These are phyloP conservation scores for Pogostemon cablin DNA, from an alignment of 257 asterid genomes.

Conservation along the genomic window DNA sequence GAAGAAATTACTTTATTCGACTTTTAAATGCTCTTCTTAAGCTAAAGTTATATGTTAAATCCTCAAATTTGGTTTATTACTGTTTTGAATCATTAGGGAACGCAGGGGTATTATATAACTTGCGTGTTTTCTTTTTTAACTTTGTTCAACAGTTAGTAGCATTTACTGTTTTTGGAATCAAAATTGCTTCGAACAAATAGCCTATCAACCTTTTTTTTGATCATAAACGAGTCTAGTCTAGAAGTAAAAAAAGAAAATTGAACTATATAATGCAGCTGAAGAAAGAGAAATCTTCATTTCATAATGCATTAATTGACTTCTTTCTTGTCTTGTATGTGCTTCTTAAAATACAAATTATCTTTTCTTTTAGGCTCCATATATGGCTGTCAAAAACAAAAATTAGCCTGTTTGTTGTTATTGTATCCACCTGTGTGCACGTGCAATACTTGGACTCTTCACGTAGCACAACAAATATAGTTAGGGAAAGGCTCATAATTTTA, in stretches of 20 bases:
- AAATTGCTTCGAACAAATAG: neutral
- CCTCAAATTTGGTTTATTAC: conserved; percentile 12
- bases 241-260: neutral
- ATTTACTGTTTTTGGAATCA: neutral
- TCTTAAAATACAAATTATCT: neutral
- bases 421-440: neutral
- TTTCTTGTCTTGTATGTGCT: neutral
- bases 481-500: neutral
- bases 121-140: neutral
- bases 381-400: neutral
- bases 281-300: neutral
- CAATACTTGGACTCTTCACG: neutral
- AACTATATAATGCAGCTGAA: neutral
- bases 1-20: neutral
- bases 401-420: neutral
- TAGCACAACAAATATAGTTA: neutral
- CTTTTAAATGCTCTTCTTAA: neutral
- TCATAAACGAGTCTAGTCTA: neutral
- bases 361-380: conserved; percentile 18
- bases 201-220: neutral
- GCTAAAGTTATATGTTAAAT: conserved; percentile 20
- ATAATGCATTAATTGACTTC: too few relatives aligned
- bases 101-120: neutral
- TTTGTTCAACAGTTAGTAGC: neutral
- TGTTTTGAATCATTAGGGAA: conserved; percentile 7